Conservation (phyloP, 495 filamentous ascomycete species). For the Parachaetomium inaequale region DNA sequence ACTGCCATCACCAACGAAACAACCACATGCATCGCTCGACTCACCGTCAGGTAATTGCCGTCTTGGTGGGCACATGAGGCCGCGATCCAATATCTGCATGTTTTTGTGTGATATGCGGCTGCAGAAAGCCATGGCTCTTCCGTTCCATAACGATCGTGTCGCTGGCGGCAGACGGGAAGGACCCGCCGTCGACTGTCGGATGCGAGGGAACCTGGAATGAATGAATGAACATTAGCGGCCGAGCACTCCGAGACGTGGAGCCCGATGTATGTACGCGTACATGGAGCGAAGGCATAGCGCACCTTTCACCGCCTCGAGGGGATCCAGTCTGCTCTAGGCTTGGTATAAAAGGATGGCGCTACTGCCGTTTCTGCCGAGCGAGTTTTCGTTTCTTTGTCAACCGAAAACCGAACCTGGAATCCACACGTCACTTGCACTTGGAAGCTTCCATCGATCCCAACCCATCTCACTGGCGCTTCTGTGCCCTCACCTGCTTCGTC, state of each 20-base stretch:
- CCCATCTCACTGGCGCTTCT: not conserved
- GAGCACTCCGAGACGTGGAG: constrained; percentile 24
- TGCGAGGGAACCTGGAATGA: too few species aligned
- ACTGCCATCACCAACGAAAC: not conserved
- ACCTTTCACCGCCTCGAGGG: constrained; percentile 7
- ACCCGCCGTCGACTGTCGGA: not conserved
- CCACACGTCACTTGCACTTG: not conserved
- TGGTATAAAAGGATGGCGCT: constrained; percentile 8
- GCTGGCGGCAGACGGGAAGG: not conserved
- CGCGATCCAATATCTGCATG: not conserved
- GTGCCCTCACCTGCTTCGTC: constrained; percentile 11
- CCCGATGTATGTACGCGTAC: constrained; percentile 3
- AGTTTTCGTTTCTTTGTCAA: constrained; percentile 4
- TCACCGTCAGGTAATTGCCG: not conserved
- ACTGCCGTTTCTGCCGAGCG: not conserved
- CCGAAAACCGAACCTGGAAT: too few species aligned
- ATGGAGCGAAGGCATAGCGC: not conserved
- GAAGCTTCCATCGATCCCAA: not conserved
- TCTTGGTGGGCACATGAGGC: not conserved
- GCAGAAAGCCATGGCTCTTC: not conserved
- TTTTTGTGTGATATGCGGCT: not conserved
- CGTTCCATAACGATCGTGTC: not conserved
- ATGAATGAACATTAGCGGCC: constrained; percentile 13
- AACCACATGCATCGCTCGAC: not conserved
- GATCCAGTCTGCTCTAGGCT: not conserved